These are phyloP conservation scores for Hypoxylon crocopeplum DNA, from an alignment of 495 filamentous ascomycete genomes.

Conservation along the genomic window DNA sequence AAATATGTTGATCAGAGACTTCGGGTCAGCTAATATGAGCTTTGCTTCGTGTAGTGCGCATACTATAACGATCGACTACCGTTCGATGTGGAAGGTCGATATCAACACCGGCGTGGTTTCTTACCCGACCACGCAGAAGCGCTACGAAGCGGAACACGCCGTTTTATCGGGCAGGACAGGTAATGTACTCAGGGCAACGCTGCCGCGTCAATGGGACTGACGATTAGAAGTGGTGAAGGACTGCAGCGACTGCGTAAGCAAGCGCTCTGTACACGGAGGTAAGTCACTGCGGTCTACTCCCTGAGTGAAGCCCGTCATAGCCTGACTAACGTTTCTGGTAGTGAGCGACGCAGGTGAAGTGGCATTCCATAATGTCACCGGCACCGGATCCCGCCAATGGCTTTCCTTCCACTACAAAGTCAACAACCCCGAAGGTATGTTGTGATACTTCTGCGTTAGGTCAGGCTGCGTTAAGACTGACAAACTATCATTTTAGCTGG, in stretches of 20 bases:
- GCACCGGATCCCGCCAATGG: constrained; percentile 48
- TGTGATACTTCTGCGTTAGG: neutral
- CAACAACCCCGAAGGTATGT: constrained; percentile 41
- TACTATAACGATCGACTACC: constrained; percentile 48
- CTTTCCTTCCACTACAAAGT: constrained; percentile 50
- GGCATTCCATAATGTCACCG: constrained; percentile 51
- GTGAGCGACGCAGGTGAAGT: constrained; percentile 33
- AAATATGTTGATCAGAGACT: neutral
- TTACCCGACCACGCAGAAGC: constrained; percentile 40
- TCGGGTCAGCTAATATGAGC: neutral
- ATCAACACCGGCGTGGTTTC: constrained; percentile 49
- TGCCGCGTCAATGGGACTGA: neutral
- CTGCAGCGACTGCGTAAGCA: constrained; percentile 41
- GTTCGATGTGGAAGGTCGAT: constrained; percentile 55
- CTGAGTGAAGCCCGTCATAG: neutral
- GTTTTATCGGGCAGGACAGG: constrained; percentile 38
- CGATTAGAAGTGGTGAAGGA: constrained; percentile 26
- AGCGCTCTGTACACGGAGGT: constrained; percentile 41
- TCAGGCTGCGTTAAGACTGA: constrained; percentile 1
- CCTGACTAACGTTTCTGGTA: constrained; percentile 11
- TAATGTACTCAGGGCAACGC: constrained; percentile 17
- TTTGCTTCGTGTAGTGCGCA: constrained; percentile 25
- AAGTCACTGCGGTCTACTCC: neutral
- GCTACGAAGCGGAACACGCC: constrained; percentile 46
- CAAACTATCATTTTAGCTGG: constrained; percentile 29